Base-by-base conservation (phyloP, 345 rosid genomes). In the Bruguiera sexangula region DNA sequence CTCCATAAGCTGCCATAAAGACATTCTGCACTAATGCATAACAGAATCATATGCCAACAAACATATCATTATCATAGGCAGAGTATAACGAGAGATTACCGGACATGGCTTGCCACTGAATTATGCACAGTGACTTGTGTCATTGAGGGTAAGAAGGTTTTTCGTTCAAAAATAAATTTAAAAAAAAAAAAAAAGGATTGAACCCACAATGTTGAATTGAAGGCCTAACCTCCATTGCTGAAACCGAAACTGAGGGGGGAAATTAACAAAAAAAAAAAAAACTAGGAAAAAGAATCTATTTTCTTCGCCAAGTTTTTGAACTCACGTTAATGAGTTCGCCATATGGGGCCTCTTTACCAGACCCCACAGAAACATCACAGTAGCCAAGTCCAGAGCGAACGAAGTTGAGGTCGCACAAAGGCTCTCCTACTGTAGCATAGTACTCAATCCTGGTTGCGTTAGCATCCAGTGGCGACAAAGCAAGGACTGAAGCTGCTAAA, bases 391-490 rank as follows among this genome's bases (percentile, higher is more conserved):
- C 98, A 0, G 98, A 88, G 51, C 74, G 82, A 19, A 76, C 93
- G 57, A 76, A 89, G 70, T 75, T 88, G 78, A 84, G 73, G 66
- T 91, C 95, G 50, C 95, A 94, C 10, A 75, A 74, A 66, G 98
- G 98, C 63, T 91, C 98, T 51, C 85, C 93, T 0, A 82, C 87
- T 1, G 98, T 94, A 16, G 96, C 98, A 75, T 83, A 94, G 71
- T 94, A 94, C 85, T 91, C 81, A 27, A 94, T 81, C 70, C 96
- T 82, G 54, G 96, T 94, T 4, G 98, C 98, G 62, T 89, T 84
- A 20, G 97, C 97, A 39, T 89, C 84, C 34, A 85, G 34, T 0
- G 98, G 97, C 0, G 91, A 71, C 34, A 88, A 65, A 48, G 83
- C 76, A 51, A 94, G 80, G 65, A 87, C 71, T 18, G 93, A 82